phyloP scores from a whole-genome alignment of 768 basidiomycete genomes.

The Lactarius tabidus region DNA sequence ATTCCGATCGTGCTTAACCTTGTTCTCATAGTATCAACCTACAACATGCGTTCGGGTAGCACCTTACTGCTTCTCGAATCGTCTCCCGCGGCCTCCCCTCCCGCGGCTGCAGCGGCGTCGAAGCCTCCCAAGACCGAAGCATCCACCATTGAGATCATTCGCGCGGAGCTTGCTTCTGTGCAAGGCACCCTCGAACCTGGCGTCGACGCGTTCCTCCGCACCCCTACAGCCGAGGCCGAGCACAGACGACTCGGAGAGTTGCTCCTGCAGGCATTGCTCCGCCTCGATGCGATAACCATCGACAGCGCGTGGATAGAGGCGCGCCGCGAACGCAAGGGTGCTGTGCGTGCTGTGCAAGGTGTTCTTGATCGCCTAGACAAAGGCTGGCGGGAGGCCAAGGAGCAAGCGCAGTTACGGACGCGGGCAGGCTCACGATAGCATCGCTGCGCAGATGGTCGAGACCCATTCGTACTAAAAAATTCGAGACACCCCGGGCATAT shows the following conservation, averaged over 20 bases:
- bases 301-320: slow-evolving; percentile 76
- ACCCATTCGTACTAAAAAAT: neutral
- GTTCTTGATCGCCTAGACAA: slow-evolving; percentile 77
- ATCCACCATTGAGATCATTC: slow-evolving; percentile 50
- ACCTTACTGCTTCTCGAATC: slow-evolving; percentile 59
- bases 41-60: slow-evolving; percentile 64
- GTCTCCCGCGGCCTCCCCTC: slow-evolving; percentile 30
- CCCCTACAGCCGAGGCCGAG: slow-evolving; percentile 32
- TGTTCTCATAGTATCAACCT: slow-evolving; percentile 57
- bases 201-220: slow-evolving; percentile 48
- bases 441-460: neutral
- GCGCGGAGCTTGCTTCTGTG: slow-evolving; percentile 49
- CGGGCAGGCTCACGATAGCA: neutral
- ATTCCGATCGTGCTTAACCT: slow-evolving; percentile 23
- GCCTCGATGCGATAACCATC: slow-evolving; percentile 76
- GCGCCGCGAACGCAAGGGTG: slow-evolving; percentile 75
- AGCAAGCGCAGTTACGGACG: slow-evolving; percentile 7
- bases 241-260: slow-evolving; percentile 70
- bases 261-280: slow-evolving; percentile 80
- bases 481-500: slow-evolving; percentile 6
- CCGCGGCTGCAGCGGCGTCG: slow-evolving; percentile 28
- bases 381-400: slow-evolving; percentile 45
- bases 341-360: slow-evolving; percentile 80
- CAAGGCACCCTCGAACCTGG: slow-evolving; percentile 51
- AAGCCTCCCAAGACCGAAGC: slow-evolving; percentile 44